A percentile compares a stretch with the other conserved stretches of the same genome.
These are phyloP conservation scores for Cucumis melo DNA, from an alignment of 306 rosid genomes.

Conservation along the genomic window DNA sequence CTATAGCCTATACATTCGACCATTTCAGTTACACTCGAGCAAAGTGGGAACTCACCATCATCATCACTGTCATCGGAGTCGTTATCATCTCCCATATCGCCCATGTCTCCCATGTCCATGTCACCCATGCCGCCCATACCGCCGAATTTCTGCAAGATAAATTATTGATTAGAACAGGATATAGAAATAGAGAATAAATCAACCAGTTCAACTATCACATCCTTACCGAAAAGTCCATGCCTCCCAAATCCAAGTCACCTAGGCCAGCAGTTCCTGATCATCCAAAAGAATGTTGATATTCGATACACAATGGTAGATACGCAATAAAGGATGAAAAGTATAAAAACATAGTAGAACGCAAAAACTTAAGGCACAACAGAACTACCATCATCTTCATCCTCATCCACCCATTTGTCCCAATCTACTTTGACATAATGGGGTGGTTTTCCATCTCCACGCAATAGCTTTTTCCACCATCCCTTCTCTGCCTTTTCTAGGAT, in stretches of 20 bases:
- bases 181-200: neutral
- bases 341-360: neutral
- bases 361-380: neutral
- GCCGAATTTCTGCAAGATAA: constrained; percentile 60
- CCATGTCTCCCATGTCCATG: constrained; percentile 25
- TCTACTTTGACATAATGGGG: constrained; percentile 89
- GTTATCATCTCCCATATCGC: constrained; percentile 16
- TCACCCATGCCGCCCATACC: constrained; percentile 9
- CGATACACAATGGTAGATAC: neutral
- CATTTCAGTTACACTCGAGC: neutral
- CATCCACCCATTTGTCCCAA: constrained; percentile 98
- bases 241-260: constrained; percentile 66
- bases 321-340: neutral
- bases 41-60: constrained; percentile 20
- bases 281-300: neutral
- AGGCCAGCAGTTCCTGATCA: constrained; percentile 11
- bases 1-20: neutral
- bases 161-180: neutral
- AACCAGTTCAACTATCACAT: neutral
- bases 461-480: constrained; percentile 76
- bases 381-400: constrained; percentile 68
- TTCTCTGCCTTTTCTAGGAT: constrained; percentile 76
- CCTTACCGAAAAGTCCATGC: constrained; percentile 97
- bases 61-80: constrained; percentile 58
- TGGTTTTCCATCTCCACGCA: constrained; percentile 60